A percentile compares a stretch with the other conserved stretches of the same genome.
These are phyloP conservation scores for Adansonia grandidieri DNA, from an alignment of 441 rosid species.

Conservation along the genomic window DNA sequence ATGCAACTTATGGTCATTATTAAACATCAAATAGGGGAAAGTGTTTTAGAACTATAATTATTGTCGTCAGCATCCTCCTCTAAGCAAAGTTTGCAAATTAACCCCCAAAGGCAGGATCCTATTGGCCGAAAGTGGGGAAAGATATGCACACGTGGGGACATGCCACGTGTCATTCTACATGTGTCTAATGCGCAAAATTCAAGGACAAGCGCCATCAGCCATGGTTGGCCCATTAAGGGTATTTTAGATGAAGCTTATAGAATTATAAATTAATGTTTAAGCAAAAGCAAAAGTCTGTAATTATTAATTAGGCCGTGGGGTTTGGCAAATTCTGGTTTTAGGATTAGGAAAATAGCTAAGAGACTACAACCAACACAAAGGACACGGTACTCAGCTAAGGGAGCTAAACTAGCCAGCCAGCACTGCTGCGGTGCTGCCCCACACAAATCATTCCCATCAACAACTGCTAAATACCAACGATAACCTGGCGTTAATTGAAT, in stretches of 20 bases:
- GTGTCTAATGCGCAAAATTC: slow-evolving; percentile 23
- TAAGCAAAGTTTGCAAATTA: neutral
- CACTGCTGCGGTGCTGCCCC: too few relatives aligned
- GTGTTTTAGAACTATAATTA: neutral
- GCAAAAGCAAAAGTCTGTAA: slow-evolving; percentile 5
- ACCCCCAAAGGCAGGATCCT: neutral
- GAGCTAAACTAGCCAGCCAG: slow-evolving; percentile 11
- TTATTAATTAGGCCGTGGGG: too few relatives aligned
- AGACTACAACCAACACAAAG: slow-evolving; percentile 35
- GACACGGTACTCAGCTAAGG: slow-evolving; percentile 38
- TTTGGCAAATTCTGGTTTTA: too few relatives aligned
- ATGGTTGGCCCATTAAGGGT: neutral
- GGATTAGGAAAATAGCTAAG: neutral
- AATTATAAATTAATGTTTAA: slow-evolving; percentile 9
- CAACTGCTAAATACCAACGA: slow-evolving; percentile 42
- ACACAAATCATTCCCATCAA: slow-evolving; percentile 42
- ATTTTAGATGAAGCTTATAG: slow-evolving; percentile 8
- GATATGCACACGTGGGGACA: neutral
- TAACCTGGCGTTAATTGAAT: neutral
- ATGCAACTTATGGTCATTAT: too few relatives aligned
- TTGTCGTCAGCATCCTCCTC: neutral
- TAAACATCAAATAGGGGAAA: neutral
- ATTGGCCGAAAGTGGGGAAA: neutral
- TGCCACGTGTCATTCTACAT: slow-evolving; percentile 34
- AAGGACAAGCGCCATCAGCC: slow-evolving; percentile 28